Evolutionary conservation across 139 green algal genomes (phyloP).

Genomic region (Nannochloris sp.): DNA sequence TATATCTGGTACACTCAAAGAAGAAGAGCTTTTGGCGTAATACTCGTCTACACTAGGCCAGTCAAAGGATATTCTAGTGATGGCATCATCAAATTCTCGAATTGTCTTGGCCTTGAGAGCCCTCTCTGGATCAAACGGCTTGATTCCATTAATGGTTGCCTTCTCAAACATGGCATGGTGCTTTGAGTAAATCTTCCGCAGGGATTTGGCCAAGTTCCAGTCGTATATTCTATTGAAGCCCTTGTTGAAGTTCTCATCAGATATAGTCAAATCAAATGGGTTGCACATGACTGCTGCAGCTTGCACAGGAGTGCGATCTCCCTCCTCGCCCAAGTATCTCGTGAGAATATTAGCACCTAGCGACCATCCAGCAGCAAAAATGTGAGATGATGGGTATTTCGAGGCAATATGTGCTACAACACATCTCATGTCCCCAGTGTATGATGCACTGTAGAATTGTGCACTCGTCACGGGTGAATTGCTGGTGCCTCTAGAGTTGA

Average conservation of each 20-base stretch:
- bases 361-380: constrained; percentile 80
- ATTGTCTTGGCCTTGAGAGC: constrained; percentile 49
- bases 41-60: constrained; percentile 77
- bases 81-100: constrained; percentile 74
- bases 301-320: constrained; percentile 43
- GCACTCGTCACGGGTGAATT: constrained; percentile 76
- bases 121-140: constrained; percentile 27
- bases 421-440: constrained; percentile 73
- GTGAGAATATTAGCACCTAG: constrained; percentile 88
- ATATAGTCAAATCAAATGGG: constrained; percentile 73
- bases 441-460: constrained; percentile 93
- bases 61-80: constrained; percentile 58
- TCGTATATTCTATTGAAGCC: constrained; percentile 90
- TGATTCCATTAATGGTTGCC: not conserved
- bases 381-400: constrained; percentile 30
- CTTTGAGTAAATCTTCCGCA: constrained; percentile 54
- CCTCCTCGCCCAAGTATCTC: constrained; percentile 63
- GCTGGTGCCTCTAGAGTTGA: constrained; percentile 84
- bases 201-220: constrained; percentile 44
- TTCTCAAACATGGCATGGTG: constrained; percentile 54
- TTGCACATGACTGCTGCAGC: constrained; percentile 90
- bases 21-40: constrained; percentile 50
- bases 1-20: constrained; percentile 20
- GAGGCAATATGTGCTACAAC: constrained; percentile 47
- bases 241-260: constrained; percentile 52